phyloP scores from a whole-genome alignment of 2,329 filamentous ascomycete species.

The Aureobasidium subglaciale region DNA sequence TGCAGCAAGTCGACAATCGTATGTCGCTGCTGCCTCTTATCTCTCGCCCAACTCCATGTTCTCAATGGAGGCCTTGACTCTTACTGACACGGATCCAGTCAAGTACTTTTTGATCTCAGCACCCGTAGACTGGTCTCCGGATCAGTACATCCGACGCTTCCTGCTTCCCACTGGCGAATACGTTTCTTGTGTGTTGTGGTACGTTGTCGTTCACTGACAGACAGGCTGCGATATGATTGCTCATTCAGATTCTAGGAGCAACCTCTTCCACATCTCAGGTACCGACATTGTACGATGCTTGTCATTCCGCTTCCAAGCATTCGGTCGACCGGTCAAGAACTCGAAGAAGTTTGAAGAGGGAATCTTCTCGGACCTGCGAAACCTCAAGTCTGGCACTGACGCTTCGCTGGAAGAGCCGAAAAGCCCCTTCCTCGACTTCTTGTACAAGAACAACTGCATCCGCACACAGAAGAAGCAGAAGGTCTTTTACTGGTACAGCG shows the following conservation, averaged over 20 bases:
- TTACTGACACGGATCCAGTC: conserved; percentile 51
- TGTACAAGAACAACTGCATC: conserved; percentile 99
- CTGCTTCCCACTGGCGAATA: conserved; percentile 96
- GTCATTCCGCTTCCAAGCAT: conserved; percentile 96
- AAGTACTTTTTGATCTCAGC: conserved; percentile 99
- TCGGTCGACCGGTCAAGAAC: conserved; percentile 97
- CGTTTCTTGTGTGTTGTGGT: conserved; percentile 95
- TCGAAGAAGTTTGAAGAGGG: conserved; percentile 99
- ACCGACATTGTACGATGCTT: conserved; percentile 98
- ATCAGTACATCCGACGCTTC: conserved; percentile 95
- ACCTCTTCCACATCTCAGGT: conserved; percentile 97
- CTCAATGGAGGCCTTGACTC: not conserved
- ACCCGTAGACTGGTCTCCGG: conserved; percentile 92
- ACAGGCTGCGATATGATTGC: not conserved
- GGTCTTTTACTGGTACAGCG: conserved; percentile 99
- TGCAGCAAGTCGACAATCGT: conserved; percentile 98
- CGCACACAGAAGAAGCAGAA: conserved; percentile 99
- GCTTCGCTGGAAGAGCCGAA: conserved; percentile 98
- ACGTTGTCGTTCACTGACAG: conserved; percentile 21
- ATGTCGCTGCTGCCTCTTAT: conserved; percentile 33
- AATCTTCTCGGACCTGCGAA: conserved; percentile 97
- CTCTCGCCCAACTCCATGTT: not conserved
- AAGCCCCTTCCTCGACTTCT: conserved; percentile 94
- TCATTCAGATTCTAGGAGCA: conserved; percentile 58
- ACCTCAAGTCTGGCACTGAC: conserved; percentile 96